These are phyloP conservation scores for Apiotrichum laibachii DNA, from an alignment of 1,284 basidiomycete species.

Conservation along the genomic window DNA sequence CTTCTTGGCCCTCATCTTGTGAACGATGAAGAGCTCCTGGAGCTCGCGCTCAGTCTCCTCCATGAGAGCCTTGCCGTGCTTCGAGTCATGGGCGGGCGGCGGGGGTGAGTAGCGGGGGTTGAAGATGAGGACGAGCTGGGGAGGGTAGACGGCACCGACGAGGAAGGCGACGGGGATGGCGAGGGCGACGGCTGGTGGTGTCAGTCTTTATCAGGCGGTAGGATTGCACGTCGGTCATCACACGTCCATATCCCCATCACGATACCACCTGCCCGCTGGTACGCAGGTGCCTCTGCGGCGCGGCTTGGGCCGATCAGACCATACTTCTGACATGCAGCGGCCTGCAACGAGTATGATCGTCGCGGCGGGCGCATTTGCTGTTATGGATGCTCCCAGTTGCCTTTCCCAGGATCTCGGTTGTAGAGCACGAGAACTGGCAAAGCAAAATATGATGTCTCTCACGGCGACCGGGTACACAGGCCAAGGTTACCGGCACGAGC, in stretches of 20 bases:
- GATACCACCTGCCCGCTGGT: too few species aligned
- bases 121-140: slow-evolving; percentile 61
- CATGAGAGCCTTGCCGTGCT: slow-evolving; percentile 62
- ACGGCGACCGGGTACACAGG: neutral
- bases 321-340: too few species aligned
- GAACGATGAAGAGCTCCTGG: slow-evolving; percentile 64
- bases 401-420: too few species aligned
- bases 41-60: slow-evolving; percentile 66
- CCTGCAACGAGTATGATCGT: too few species aligned
- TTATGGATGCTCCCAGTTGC: too few species aligned
- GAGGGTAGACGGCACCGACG: slow-evolving; percentile 64
- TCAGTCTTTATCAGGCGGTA: neutral
- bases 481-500: neutral
- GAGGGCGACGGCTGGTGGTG: slow-evolving; percentile 32
- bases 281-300: too few species aligned
- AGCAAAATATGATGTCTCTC: too few species aligned
- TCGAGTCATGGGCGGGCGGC: slow-evolving; percentile 61
- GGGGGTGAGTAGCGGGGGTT: slow-evolving; percentile 70
- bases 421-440: too few species aligned
- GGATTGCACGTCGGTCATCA: neutral
- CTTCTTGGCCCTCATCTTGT: slow-evolving; percentile 52
- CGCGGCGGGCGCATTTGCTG: too few species aligned
- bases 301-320: too few species aligned
- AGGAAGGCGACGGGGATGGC: slow-evolving; percentile 44
- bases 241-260: too few species aligned